Percentiles rank a stretch among this genome's conserved stretches.
These are phyloP conservation scores for Yarrowia yakushimensis DNA, from an alignment of 805 yeast species.

Conservation along the genomic window DNA sequence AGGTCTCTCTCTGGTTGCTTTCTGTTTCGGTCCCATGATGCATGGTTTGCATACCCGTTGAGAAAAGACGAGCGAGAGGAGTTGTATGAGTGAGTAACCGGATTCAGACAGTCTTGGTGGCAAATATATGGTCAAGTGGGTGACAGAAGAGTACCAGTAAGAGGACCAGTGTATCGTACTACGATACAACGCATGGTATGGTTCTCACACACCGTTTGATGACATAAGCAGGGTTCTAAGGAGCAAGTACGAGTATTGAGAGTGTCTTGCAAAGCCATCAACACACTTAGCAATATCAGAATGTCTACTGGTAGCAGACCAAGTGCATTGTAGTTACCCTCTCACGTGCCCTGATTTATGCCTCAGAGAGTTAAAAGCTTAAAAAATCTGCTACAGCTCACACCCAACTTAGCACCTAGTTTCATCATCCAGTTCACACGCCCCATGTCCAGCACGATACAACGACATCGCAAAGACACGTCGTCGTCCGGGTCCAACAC, in stretches of 20 bases:
- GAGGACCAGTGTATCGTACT: too few relatives aligned
- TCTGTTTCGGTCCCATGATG: not conserved
- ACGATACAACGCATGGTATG: too few relatives aligned
- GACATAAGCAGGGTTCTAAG: too few relatives aligned
- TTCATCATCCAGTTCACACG: slow-evolving; percentile 5
- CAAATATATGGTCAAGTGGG: not conserved
- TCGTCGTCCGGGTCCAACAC: slow-evolving; percentile 23
- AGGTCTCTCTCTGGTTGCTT: too few relatives aligned
- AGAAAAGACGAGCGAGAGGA: not conserved
- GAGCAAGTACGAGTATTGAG: too few relatives aligned
- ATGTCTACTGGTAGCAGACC: too few relatives aligned
- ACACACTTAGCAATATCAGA: too few relatives aligned
- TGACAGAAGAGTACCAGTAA: not conserved
- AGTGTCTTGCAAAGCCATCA: too few relatives aligned
- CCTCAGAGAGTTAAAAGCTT: slow-evolving; percentile 20
- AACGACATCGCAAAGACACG: slow-evolving; percentile 20
- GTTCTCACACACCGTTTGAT: too few relatives aligned
- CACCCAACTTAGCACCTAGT: slow-evolving; percentile 19
- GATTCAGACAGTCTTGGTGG: not conserved
- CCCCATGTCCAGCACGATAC: slow-evolving; percentile 24
- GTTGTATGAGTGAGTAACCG: not conserved
- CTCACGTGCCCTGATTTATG: slow-evolving; percentile 25
- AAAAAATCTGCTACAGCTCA: slow-evolving; percentile 23
- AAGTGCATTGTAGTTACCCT: slow-evolving; percentile 17
- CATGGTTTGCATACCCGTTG: slow-evolving; percentile 6